Conservation (phyloP, 192 early-diverging fungal species). For the Diversispora epigaea region DNA sequence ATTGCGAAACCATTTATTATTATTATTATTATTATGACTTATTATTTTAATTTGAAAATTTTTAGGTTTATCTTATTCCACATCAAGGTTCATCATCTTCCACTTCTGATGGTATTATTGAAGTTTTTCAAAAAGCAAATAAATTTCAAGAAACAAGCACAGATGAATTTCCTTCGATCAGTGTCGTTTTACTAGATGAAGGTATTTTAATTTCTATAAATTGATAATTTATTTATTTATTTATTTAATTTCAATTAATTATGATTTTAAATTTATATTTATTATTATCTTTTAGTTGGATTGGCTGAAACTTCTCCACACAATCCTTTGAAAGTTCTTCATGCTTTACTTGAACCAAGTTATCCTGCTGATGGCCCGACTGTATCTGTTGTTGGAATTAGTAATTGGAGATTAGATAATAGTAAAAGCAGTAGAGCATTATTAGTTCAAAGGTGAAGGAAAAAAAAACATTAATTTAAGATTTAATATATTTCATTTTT, state of each 20-base stretch:
- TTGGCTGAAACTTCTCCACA: neutral
- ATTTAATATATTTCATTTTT: neutral
- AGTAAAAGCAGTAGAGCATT: conserved; percentile 25
- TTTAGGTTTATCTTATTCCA: neutral
- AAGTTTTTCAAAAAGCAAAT: neutral
- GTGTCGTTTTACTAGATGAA: neutral
- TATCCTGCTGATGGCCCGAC: conserved; percentile 3
- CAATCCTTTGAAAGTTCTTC: neutral
- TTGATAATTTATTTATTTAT: no score
- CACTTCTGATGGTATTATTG: neutral
- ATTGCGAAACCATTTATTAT: neutral
- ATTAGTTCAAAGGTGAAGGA: conserved; percentile 4
- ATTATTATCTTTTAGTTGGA: neutral
- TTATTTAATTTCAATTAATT: no score
- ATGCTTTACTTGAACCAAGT: neutral
- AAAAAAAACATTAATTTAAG: neutral
- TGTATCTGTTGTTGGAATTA: conserved; percentile 30
- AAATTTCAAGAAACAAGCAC: neutral
- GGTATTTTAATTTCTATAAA: no score
- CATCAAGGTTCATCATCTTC: conserved; percentile 2
- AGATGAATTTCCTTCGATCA: neutral
- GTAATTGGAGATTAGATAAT: conserved; percentile 31
- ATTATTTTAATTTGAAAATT: neutral
- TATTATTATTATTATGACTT: neutral
- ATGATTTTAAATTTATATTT: no score